These are phyloP conservation scores for Kodamaea hsintzibuensis DNA, from an alignment of 805 yeast species.

Conservation along the genomic window DNA sequence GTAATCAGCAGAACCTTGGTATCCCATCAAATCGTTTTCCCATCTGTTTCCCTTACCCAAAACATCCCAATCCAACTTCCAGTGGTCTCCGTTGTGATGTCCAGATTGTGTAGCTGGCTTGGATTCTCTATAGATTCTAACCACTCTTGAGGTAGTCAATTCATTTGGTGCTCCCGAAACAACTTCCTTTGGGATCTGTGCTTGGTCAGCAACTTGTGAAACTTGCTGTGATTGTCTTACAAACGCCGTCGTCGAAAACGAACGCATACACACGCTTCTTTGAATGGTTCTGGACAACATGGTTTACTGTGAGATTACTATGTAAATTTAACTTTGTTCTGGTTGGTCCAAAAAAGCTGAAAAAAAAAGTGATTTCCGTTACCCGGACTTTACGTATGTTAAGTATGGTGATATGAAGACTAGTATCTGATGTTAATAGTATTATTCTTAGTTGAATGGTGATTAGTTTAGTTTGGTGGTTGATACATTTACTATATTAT, in stretches of 20 bases:
- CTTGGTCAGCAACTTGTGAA: constrained; percentile 25
- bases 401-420: too few species aligned
- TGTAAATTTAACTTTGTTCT: constrained; percentile 22
- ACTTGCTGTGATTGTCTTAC: constrained; percentile 12
- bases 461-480: too few species aligned
- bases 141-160: constrained; percentile 60
- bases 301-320: constrained; percentile 1
- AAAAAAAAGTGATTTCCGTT: constrained; percentile 7
- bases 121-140: constrained; percentile 73
- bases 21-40: constrained; percentile 89
- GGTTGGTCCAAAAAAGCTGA: constrained; percentile 25
- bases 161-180: constrained; percentile 79
- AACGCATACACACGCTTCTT: constrained; percentile 24
- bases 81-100: constrained; percentile 48
- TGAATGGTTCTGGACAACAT: constrained; percentile 28
- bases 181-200: constrained; percentile 49
- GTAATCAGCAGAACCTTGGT: constrained; percentile 76
- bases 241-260: constrained; percentile 21
- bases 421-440: too few species aligned
- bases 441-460: too few species aligned
- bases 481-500: too few species aligned
- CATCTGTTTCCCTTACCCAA: constrained; percentile 75
- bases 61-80: constrained; percentile 87
- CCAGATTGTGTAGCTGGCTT: constrained; percentile 85
- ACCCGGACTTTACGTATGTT: constrained; percentile 16